Conservation (phyloP, 192 early-diverging fungal genomes). For the Allomyces macrogynus region DNA sequence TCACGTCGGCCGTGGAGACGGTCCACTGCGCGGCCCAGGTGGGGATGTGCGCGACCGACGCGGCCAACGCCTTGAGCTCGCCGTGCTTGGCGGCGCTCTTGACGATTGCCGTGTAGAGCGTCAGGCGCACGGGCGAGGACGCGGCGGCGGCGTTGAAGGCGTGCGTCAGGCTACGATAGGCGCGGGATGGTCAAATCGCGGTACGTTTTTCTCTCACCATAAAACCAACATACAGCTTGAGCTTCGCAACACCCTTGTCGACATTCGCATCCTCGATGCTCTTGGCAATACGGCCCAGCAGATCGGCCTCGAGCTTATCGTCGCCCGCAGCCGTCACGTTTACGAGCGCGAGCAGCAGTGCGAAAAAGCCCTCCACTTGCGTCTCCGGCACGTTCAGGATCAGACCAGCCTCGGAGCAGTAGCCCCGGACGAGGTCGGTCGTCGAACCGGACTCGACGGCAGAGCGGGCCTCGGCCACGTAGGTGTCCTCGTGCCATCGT, state of each 20-base stretch:
- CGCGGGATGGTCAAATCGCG: too few relatives aligned
- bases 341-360: neutral
- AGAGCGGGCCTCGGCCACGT: neutral
- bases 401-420: neutral
- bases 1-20: neutral
- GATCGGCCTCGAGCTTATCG: neutral
- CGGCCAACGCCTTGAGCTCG: neutral
- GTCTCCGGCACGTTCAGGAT: neutral
- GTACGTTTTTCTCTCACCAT: too few relatives aligned
- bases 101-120: neutral
- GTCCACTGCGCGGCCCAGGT: neutral
- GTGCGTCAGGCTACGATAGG: neutral
- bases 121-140: neutral
- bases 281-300: neutral
- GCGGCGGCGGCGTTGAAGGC: neutral
- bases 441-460: neutral
- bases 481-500: too few relatives aligned
- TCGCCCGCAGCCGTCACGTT: neutral
- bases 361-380: neutral
- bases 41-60: neutral
- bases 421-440: neutral
- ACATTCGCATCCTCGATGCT: neutral
- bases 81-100: neutral
- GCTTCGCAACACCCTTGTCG: neutral
- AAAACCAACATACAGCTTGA: neutral